Evolutionary conservation across 129 eudicot species (phyloP), one percentile per base, ranked within the genome.

Genomic region (Tagetes erecta): DNA sequence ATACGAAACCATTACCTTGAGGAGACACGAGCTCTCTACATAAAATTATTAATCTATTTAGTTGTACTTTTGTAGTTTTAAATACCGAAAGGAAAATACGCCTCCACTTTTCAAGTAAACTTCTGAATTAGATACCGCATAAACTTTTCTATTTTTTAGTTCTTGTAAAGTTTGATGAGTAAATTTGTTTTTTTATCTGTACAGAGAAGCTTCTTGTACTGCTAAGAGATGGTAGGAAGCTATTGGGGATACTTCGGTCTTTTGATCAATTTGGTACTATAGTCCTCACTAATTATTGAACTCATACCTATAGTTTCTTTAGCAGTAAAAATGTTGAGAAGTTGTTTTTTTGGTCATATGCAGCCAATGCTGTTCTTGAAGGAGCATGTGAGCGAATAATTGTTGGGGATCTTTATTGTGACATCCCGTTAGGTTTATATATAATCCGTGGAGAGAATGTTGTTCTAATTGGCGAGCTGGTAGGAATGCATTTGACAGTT

Each of bases 361-460:
- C 83, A 93, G 98, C 98, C 33, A 93, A 93, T 81, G 98, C 96
- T 65, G 98, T 93, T 74, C 92, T 93, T 76, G 97, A 88, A 88
- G 93, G 99, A 82, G 93, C 96, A 46, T 90, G 93, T 82, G 98
- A 94, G 74, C 92, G 97, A 73, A 91, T 88, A 36, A 94, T 94
- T 52, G 99, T 94, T 56, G 99, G 97, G 35, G 99, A 94, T 37
- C 91, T 90, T 47, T 94, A 94, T 81, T 94, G 93, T 79, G 97
- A 94, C 86, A 87, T 94, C 42, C 96, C 96, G 34, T 85, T 94
- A 77, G 99, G 99, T 73, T 84, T 94, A 31, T 91, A 94, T 81
- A 87, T 94, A 11, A 94, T 94, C 37, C 96, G 99, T 57, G 99
- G 99, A 63, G 99, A 94, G 76, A 94, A 94, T 84, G 99, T 94